Conservation (phyloP, 2,329 filamentous ascomycete species). For the Dryadomyces quercus-mongolicae region DNA sequence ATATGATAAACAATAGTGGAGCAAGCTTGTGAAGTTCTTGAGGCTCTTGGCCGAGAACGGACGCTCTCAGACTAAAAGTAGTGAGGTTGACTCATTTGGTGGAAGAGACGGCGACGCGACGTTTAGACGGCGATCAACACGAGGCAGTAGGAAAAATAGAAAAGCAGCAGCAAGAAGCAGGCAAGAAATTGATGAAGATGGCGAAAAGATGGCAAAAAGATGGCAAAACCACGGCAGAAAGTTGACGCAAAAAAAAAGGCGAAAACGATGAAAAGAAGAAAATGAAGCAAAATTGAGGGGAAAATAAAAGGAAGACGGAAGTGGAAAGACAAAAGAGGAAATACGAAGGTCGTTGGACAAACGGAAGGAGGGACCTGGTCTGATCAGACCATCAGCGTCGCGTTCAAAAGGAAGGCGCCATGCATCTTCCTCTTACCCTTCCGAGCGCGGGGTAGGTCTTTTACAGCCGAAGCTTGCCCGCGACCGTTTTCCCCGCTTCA, state of each 20-base stretch:
- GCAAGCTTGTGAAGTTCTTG: neutral
- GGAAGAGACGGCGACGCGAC: too few species aligned
- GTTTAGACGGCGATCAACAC: neutral
- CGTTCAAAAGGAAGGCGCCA: neutral
- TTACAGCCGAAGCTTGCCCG: neutral
- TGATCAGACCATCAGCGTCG: neutral
- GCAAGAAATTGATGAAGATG: too few species aligned
- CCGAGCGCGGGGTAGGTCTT: conserved; percentile 4
- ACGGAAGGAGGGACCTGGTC: neutral
- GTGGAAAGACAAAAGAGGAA: neutral
- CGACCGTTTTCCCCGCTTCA: neutral
- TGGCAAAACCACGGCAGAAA: neutral
- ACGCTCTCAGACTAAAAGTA: neutral
- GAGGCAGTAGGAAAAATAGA: neutral
- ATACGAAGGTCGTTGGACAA: neutral
- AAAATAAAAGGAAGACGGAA: neutral
- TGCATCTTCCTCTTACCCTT: conserved; percentile 15
- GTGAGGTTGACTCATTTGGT: neutral
- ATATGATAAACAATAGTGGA: neutral
- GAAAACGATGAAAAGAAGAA: neutral
- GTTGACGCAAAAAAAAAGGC: neutral
- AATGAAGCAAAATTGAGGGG: neutral
- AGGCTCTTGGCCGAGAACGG: neutral
- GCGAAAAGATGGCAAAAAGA: neutral
- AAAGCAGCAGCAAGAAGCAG: too few species aligned